Base-by-base conservation (phyloP, 2,329 filamentous ascomycete species). In the Aspergillus flavus region DNA sequence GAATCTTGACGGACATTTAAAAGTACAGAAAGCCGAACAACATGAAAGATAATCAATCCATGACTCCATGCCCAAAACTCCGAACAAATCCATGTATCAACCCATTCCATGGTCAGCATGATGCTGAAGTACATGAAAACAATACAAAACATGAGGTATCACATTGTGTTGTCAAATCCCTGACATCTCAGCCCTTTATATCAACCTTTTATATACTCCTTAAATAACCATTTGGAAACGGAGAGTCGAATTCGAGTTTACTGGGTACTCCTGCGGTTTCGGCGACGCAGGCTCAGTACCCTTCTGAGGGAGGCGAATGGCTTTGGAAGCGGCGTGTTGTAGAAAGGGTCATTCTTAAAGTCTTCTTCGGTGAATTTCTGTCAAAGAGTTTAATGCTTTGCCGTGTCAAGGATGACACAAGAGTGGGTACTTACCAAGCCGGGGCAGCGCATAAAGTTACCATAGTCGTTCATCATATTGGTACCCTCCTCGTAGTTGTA, bases 401-500 rank as follows among this genome's bases (percentile, higher is more conserved):
- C 36, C 34, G 39, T 48, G 12, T 55, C 9, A 6, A 45, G 39
- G 32, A 9, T 52, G 12, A 41, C 16, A 28, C 26, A 46, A 41
- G 9, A 32, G 7, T 9, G 36, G 50, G 28, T 28, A 84, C 89
- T 78, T 83, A 95, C 93, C 68, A 91, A 75, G 57, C 87, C 88
- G 4, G 89, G 86, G 82, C 88, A 94, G 54, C 92, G 86, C 79
- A 88, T 91, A 74, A 95, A 97, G 64, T 90, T 87, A 0, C 80
- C 78, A 58, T 72, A 73, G 34, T 77, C 76, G 71, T 94, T 92
- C 90, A 94, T 93, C 74, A 97, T 82, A 72, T 97, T 93, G 2
- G 89, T 85, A n/a, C 93, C 93, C 72, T 97, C 93, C 71, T 92
- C 83, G 71, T 97, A 97, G 32, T 89, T 68, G 82, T 96, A 92